Evolutionary conservation across 106 monocot species (phyloP), one percentile per base, ranked within the genome.

Genomic region (Acorus gramineus): DNA sequence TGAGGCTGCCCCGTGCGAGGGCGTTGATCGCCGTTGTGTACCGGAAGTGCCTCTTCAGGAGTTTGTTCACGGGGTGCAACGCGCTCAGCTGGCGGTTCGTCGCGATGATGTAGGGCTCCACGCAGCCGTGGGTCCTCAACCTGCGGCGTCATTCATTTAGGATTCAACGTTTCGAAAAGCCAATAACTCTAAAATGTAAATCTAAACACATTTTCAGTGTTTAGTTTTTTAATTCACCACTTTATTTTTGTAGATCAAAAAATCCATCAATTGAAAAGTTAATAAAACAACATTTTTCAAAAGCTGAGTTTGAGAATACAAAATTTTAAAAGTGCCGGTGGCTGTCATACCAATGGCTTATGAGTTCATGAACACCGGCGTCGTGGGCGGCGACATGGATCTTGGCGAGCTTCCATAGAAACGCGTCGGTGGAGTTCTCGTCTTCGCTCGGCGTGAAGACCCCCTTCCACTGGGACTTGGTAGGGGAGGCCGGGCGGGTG

Each of bases 21-120:
- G 86, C 89, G 58, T 94, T 89, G 77, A 94, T 94, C 81, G 89
- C 86, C 14, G 89, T 59, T 11, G 93, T 94, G 77, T 94, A 94
- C 50, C 89, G 65, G 84, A 84, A 84, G 81, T 94, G 93, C 6
- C 89, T 89, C 47, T 86, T 70, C 2, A 94, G 56, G 28, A 94
- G 77, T 65, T 81, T 89, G 75, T 72, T 89, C 55, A 94, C 64
- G 5, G 93, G 93, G 69, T 94, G 93, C 93, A 94, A 84, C 6
- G 75, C 65, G 68, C 93, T 94, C 61, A 94, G 66, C 70, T 75
- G 86, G 55, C 89, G 68, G 77, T 94, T 79, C 8, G 89, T 84
- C 11, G 86, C 86, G 66, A 94, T 57, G 6, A 94, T 86, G 77
- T 83, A 89, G 6, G 93, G 93, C 68, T 94, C 93, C 75, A 84